phyloP scores from a whole-genome alignment of 306 rosid genomes.

The Begonia peltatifolia region DNA sequence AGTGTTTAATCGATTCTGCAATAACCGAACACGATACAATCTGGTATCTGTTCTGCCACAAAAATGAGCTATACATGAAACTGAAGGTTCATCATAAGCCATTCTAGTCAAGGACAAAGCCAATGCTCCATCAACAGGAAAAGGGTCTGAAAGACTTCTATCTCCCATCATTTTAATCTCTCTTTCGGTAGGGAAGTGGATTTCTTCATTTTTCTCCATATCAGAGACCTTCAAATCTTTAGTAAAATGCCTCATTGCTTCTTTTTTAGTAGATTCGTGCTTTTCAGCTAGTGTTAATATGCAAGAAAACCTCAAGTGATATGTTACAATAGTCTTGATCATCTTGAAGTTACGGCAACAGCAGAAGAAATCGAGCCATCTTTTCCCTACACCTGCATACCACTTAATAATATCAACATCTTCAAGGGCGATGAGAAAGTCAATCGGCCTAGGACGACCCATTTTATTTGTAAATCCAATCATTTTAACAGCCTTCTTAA shows the following conservation, averaged over 20 bases:
- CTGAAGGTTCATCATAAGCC: slow-evolving; percentile 56
- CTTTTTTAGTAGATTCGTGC: slow-evolving; percentile 69
- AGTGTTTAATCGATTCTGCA: slow-evolving; percentile 41
- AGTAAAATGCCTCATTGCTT: slow-evolving; percentile 60
- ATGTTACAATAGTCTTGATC: slow-evolving; percentile 64
- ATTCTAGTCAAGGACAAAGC: slow-evolving; percentile 54
- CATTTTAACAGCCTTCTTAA: slow-evolving; percentile 63
- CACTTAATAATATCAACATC: slow-evolving; percentile 72
- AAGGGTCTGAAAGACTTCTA: slow-evolving; percentile 63
- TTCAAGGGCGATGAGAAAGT: slow-evolving; percentile 55
- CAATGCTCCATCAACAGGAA: slow-evolving; percentile 60
- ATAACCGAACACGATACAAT: slow-evolving; percentile 47
- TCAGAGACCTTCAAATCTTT: slow-evolving; percentile 78
- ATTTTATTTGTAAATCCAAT: slow-evolving; percentile 72
- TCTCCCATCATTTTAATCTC: slow-evolving; percentile 95
- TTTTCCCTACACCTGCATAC: slow-evolving; percentile 77
- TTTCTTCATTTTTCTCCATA: slow-evolving; percentile 48
- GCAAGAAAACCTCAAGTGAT: slow-evolving; percentile 91
- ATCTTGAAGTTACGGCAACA: slow-evolving; percentile 79
- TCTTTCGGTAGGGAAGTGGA: slow-evolving; percentile 64
- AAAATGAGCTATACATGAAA: slow-evolving; percentile 58
- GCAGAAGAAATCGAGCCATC: slow-evolving; percentile 78
- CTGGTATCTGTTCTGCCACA: slow-evolving; percentile 45
- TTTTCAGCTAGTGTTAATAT: slow-evolving; percentile 80
- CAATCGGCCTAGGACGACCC: slow-evolving; percentile 79